These are phyloP conservation scores for Ogataea methanolica DNA, from an alignment of 805 yeast species.

Conservation along the genomic window DNA sequence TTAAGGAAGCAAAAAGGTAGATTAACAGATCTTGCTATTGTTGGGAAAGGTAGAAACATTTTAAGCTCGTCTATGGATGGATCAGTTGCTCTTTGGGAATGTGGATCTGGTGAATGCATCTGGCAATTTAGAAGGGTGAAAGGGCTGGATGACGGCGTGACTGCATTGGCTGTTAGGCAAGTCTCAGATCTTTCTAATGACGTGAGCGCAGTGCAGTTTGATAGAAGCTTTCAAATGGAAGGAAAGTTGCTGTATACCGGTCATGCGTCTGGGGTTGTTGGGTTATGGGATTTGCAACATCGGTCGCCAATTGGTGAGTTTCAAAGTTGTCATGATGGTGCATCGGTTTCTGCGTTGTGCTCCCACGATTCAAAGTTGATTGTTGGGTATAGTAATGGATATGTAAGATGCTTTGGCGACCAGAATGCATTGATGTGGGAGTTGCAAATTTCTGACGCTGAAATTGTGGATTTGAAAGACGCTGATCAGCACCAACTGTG, in stretches of 20 bases:
- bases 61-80: slow-evolving; percentile 55
- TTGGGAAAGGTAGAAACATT: slow-evolving; percentile 67
- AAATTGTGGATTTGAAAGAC: background rate
- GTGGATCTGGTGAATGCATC: slow-evolving; percentile 49
- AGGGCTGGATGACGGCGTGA: slow-evolving; percentile 33
- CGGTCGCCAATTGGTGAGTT: slow-evolving; percentile 20
- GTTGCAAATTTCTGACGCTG: background rate
- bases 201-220: slow-evolving; percentile 26
- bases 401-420: slow-evolving; percentile 6
- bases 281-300: slow-evolving; percentile 38
- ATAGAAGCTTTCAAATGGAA: slow-evolving; percentile 42
- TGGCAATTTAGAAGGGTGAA: slow-evolving; percentile 35
- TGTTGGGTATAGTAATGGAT: slow-evolving; percentile 19
- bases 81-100: slow-evolving; percentile 61
- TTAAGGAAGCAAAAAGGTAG: slow-evolving; percentile 45
- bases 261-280: slow-evolving; percentile 34
- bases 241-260: slow-evolving; percentile 43
- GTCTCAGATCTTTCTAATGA: slow-evolving; percentile 1
- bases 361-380: background rate
- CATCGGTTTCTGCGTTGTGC: no score
- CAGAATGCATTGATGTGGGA: slow-evolving; percentile 10
- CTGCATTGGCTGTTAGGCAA: slow-evolving; percentile 17
- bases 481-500: no score
- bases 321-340: slow-evolving; percentile 2
- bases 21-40: slow-evolving; percentile 44